Percentiles rank a stretch among this genome's conserved stretches.
phyloP scores from a whole-genome alignment of 176 grass and related monocot species.

The Puya raimondii region DNA sequence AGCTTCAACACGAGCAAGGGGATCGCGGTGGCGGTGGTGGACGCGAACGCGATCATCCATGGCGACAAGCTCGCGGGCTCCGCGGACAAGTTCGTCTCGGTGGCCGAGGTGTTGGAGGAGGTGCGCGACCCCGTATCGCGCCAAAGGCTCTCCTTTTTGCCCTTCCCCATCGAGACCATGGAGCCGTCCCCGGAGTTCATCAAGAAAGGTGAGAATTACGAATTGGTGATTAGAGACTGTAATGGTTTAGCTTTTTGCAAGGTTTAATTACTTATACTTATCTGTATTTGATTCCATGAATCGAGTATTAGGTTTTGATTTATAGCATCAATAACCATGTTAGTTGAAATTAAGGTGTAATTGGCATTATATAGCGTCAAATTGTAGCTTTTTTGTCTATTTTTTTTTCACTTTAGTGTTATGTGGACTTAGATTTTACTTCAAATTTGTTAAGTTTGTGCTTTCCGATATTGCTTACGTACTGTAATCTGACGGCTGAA shows the following conservation, averaged over 20 bases:
- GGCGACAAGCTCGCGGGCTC: constrained; percentile 45
- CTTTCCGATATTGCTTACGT: no score
- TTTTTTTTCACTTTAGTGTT: no score
- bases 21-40: constrained; percentile 66
- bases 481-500: no score
- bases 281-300: background rate
- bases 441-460: no score
- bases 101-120: constrained; percentile 72
- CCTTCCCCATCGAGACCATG: constrained; percentile 56
- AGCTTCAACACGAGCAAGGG: constrained; percentile 36
- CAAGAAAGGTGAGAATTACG: constrained; percentile 41
- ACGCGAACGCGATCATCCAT: constrained; percentile 82
- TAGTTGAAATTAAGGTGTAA: no score
- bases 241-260: constrained; percentile 38
- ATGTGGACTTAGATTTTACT: no score
- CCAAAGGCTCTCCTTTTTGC: constrained; percentile 42
- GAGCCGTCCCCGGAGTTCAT: constrained; percentile 71
- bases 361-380: no score
- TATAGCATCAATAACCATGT: no score
- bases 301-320: no score
- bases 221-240: background rate
- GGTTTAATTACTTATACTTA: background rate
- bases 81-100: constrained; percentile 59
- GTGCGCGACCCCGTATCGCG: constrained; percentile 67
- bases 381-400: no score